Evolutionary conservation across 2,329 filamentous ascomycete genomes (phyloP).

Genomic region (Ramichloridium luteum): DNA sequence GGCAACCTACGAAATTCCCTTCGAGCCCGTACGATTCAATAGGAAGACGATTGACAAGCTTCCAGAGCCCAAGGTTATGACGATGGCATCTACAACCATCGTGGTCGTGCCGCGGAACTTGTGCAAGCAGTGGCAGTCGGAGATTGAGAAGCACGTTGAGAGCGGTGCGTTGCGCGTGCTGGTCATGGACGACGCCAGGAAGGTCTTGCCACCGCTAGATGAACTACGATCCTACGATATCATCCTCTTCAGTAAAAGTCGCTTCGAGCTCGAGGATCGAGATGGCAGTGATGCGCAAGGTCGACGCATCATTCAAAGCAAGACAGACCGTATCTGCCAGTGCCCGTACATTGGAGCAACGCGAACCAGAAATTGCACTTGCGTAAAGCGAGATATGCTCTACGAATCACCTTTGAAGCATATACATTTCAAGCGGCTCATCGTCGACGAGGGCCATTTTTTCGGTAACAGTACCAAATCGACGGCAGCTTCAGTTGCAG

Average conservation of each 20-base stretch:
- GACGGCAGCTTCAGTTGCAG: slow-evolving; percentile 30
- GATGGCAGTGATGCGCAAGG: slow-evolving; percentile 37
- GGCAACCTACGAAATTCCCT: slow-evolving; percentile 31
- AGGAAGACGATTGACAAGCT: slow-evolving; percentile 27
- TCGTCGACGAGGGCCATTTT: slow-evolving; percentile 84
- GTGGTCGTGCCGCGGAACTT: slow-evolving; percentile 76
- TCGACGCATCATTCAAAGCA: slow-evolving; percentile 20
- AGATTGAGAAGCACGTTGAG: slow-evolving; percentile 66
- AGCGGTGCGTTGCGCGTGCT: slow-evolving; percentile 46
- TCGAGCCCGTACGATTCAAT: slow-evolving; percentile 29
- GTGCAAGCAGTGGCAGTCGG: slow-evolving; percentile 68
- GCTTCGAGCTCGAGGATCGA: slow-evolving; percentile 57
- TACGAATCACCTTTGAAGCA: slow-evolving; percentile 53
- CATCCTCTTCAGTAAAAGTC: slow-evolving; percentile 60
- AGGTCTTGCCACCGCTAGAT: slow-evolving; percentile 43
- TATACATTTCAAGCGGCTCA: slow-evolving; percentile 75
- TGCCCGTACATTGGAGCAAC: slow-evolving; percentile 35
- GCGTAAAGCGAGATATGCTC: slow-evolving; percentile 27
- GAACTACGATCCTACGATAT: slow-evolving; percentile 59
- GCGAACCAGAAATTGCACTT: slow-evolving; percentile 33
- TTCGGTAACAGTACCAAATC: slow-evolving; percentile 54
- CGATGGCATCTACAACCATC: slow-evolving; percentile 57
- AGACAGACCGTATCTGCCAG: slow-evolving; percentile 21
- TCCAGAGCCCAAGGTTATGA: slow-evolving; percentile 39
- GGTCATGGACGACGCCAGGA: slow-evolving; percentile 42